phyloP scores from a whole-genome alignment of 108 stramenopile species.

The Nitzschia inconspicua region DNA sequence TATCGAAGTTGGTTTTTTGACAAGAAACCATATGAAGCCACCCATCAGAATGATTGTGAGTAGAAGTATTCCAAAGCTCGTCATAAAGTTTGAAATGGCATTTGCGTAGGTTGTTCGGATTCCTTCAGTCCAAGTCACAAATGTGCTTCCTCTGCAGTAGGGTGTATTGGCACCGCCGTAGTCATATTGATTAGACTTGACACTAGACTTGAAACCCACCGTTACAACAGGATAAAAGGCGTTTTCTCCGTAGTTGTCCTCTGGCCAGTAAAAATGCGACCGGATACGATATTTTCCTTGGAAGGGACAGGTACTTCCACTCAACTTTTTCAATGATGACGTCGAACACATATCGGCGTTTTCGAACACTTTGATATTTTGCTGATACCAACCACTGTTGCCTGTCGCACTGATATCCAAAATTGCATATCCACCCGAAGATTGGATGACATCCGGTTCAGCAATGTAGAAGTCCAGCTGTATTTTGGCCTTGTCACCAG shows the following conservation, averaged over 20 bases:
- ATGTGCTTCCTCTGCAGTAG: slow-evolving; percentile 32
- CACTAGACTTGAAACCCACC: slow-evolving; percentile 38
- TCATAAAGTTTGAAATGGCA: slow-evolving; percentile 29
- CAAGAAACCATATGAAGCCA: slow-evolving; percentile 19
- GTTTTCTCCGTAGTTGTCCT: slow-evolving; percentile 3
- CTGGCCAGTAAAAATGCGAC: slow-evolving; percentile 32
- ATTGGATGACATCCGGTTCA: slow-evolving; percentile 17
- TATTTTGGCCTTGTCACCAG: slow-evolving; percentile 43
- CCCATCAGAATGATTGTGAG: slow-evolving; percentile 15
- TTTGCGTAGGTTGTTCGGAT: slow-evolving; percentile 19
- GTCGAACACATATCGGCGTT: slow-evolving; percentile 34
- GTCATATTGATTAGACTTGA: slow-evolving; percentile 27
- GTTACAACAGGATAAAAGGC: slow-evolving; percentile 23
- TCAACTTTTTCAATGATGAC: slow-evolving; percentile 12
- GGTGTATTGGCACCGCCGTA: slow-evolving; percentile 57
- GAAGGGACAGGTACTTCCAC: slow-evolving; percentile 29
- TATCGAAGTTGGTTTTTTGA: slow-evolving; percentile 11
- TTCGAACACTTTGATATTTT: slow-evolving; percentile 7
- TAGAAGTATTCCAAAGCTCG: slow-evolving; percentile 42
- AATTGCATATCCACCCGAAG: slow-evolving; percentile 13
- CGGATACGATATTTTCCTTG: slow-evolving; percentile 36
- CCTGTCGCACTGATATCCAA: slow-evolving; percentile 20
- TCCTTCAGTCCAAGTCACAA: slow-evolving; percentile 28
- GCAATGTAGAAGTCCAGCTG: slow-evolving; percentile 37
- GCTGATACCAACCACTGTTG: slow-evolving; percentile 15